phyloP scores from a whole-genome alignment of 2,329 filamentous ascomycete species.

The Pseudocercospora pini-densiflorae region DNA sequence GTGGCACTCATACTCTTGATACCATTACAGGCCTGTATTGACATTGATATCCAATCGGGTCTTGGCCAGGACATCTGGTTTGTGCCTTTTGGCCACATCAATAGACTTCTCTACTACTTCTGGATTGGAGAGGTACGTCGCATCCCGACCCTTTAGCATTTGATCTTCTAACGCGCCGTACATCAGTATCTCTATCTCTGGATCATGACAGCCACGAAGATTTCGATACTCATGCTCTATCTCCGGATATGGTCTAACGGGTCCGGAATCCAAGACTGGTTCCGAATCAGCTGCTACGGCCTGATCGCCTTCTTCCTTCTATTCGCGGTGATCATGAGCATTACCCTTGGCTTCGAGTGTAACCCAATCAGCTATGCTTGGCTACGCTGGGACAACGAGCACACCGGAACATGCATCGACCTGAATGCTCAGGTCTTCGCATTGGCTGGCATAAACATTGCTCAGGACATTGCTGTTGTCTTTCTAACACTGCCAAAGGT shows the following conservation, averaged over 20 bases:
- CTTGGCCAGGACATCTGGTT: conserved; percentile 19
- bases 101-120: conserved; percentile 16
- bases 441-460: conserved; percentile 18
- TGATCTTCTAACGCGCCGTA: not conserved
- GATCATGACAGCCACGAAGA: conserved; percentile 18
- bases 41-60: conserved; percentile 2
- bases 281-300: conserved; percentile 9
- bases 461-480: conserved; percentile 19
- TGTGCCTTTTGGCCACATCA: conserved; percentile 10
- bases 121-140: conserved; percentile 14
- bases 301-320: conserved; percentile 7
- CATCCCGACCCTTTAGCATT: not conserved
- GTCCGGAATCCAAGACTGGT: conserved; percentile 10
- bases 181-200: conserved; percentile 13
- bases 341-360: conserved; percentile 18
- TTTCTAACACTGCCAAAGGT: conserved; percentile 20
- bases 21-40: conserved; percentile 4
- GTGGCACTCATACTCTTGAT: conserved; percentile 11
- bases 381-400: conserved; percentile 17
- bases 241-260: conserved; percentile 13
- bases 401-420: conserved; percentile 12
- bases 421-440: conserved; percentile 15
- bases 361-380: conserved; percentile 21
- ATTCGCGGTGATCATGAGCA: conserved; percentile 14
- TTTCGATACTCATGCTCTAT: conserved; percentile 16